These are phyloP conservation scores for Phaeosphaeriaceae sp. DNA, from an alignment of 2,329 filamentous ascomycete species.

Conservation along the genomic window DNA sequence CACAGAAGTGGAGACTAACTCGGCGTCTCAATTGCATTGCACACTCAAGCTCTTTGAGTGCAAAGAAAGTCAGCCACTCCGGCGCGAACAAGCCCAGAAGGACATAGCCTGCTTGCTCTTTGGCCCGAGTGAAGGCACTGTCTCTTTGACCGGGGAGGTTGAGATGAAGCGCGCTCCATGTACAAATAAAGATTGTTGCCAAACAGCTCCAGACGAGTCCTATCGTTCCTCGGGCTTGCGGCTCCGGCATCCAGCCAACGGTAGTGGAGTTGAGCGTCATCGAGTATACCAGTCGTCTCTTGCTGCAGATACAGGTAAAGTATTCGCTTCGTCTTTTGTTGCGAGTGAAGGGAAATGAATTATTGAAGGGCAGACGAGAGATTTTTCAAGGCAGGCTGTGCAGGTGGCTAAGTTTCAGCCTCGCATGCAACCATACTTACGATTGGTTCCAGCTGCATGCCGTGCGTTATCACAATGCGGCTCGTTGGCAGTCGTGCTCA, in stretches of 20 bases:
- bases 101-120: slow-evolving; percentile 2
- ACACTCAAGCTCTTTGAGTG: neutral
- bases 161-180: slow-evolving; percentile 37
- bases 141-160: slow-evolving; percentile 30
- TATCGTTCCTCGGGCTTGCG: slow-evolving; percentile 33
- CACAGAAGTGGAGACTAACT: neutral
- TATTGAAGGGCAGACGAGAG: too few relatives aligned
- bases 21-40: neutral
- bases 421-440: too few relatives aligned
- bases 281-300: neutral
- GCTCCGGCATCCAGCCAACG: slow-evolving; percentile 21
- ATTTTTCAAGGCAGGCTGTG: too few relatives aligned
- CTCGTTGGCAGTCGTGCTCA: neutral
- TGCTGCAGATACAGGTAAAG: neutral
- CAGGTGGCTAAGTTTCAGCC: neutral
- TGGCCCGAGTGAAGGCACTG: neutral
- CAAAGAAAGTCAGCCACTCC: slow-evolving; percentile 1
- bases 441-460: neutral
- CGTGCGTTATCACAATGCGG: neutral
- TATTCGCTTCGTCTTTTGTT: too few relatives aligned
- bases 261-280: slow-evolving; percentile 1
- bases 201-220: slow-evolving; percentile 43
- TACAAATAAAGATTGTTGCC: slow-evolving; percentile 40
- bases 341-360: too few relatives aligned
- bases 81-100: slow-evolving; percentile 6